phyloP scores from a whole-genome alignment of 1,284 basidiomycete species.

The Rhizopogon parksii region DNA sequence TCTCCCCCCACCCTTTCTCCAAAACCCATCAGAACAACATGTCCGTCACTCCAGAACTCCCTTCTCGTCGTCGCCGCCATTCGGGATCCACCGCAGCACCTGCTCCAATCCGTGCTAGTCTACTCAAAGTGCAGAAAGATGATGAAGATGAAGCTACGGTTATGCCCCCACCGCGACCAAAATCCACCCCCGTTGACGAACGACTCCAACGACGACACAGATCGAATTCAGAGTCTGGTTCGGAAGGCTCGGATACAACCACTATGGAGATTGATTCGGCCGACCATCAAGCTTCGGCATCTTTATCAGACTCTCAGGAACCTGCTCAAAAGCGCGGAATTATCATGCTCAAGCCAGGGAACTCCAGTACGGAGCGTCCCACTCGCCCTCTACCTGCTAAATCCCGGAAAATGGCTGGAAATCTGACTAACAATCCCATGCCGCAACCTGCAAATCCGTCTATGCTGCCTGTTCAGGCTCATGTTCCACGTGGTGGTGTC shows the following conservation, averaged over 20 bases:
- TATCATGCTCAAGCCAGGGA: neutral
- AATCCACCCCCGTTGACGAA: conserved; percentile 29
- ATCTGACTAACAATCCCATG: conserved; percentile 30
- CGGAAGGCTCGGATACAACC: conserved; percentile 27
- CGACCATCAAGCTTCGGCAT: conserved; percentile 3
- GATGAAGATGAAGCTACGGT: conserved; percentile 9
- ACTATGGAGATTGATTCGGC: conserved; percentile 22
- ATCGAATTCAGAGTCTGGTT: conserved; percentile 20
- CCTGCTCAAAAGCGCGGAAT: neutral
- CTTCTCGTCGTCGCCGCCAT: conserved; percentile 25
- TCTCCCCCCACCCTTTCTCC: neutral
- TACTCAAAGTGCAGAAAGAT: conserved; percentile 6
- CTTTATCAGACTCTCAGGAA: conserved; percentile 3
- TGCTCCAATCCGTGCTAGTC: conserved; percentile 8
- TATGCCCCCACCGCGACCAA: conserved; percentile 26
- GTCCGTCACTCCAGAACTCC: conserved; percentile 7
- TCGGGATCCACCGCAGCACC: conserved; percentile 26
- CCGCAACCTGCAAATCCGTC: conserved; percentile 56
- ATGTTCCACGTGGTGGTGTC: conserved; percentile 61
- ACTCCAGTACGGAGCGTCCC: conserved; percentile 30
- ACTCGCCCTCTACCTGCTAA: conserved; percentile 47
- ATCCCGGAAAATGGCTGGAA: conserved; percentile 35
- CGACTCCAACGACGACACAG: conserved; percentile 18
- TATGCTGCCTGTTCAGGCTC: conserved; percentile 75
- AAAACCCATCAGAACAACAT: conserved; percentile 2